A percentile compares a stretch with the other conserved stretches of the same genome.
Conservation (phyloP, 192 early-diverging fungal species). For the Backusella circina region DNA sequence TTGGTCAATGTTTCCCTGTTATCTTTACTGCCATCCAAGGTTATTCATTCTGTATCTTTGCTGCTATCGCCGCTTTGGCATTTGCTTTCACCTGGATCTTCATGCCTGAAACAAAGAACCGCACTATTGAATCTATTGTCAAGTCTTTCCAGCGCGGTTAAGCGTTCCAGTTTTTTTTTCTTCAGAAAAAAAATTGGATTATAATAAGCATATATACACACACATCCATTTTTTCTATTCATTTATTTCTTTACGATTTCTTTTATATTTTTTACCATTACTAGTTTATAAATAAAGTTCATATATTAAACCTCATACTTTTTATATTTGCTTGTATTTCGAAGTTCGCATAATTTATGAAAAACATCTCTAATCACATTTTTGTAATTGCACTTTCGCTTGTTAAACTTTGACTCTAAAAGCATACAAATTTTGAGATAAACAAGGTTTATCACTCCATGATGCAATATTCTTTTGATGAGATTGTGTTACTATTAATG, state of each 20-base stretch:
- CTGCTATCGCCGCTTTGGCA: slow-evolving; percentile 11
- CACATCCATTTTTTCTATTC: not conserved
- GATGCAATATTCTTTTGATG: not conserved
- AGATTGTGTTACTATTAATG: not conserved
- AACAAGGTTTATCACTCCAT: not conserved
- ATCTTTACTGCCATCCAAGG: slow-evolving; percentile 33
- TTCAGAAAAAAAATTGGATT: not conserved
- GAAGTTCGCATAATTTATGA: not conserved
- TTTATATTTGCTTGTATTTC: not conserved
- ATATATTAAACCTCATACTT: not conserved
- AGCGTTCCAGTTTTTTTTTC: not conserved
- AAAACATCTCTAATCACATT: not conserved
- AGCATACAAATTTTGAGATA: not conserved
- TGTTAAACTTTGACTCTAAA: not conserved
- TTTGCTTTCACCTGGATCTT: slow-evolving; percentile 36
- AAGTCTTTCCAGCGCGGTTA: slow-evolving; percentile 13
- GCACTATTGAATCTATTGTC: slow-evolving; percentile 55
- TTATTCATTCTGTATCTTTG: slow-evolving; percentile 27
- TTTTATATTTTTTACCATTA: not conserved
- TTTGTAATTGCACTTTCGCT: not conserved
- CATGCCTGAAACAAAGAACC: slow-evolving; percentile 55
- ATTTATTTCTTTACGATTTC: not conserved
- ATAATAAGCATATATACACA: not conserved
- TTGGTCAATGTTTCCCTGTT: slow-evolving; percentile 40
- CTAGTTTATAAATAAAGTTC: not conserved